Percentiles rank a stretch among this genome's conserved stretches.
phyloP scores from a whole-genome alignment of 208 protist species.

The Acanthamoeba castellanii region DNA sequence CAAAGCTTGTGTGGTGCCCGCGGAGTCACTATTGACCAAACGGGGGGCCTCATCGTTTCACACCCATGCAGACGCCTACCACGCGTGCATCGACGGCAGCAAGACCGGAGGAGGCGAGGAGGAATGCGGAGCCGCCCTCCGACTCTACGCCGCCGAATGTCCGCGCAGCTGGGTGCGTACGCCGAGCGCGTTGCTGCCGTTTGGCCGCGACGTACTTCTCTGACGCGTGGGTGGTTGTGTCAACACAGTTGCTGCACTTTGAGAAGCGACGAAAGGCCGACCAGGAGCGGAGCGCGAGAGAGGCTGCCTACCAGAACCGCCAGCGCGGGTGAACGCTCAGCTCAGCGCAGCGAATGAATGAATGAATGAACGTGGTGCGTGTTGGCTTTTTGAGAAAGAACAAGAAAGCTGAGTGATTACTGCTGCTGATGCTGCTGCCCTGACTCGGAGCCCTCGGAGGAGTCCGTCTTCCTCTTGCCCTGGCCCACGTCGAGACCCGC shows the following conservation, averaged over 20 bases:
- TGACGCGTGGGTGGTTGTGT: not conserved
- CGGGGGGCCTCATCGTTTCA: not conserved
- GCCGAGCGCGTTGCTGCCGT: not conserved
- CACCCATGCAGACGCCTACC: not conserved
- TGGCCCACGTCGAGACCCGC: constrained; percentile 5
- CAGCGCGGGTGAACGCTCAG: too few species aligned
- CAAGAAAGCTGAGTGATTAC: not conserved
- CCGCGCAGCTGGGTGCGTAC: constrained; percentile 22
- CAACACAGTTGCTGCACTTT: not conserved
- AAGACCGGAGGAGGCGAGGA: not conserved
- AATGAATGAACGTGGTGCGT: too few species aligned
- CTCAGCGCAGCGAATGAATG: too few species aligned
- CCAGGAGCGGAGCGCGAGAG: not conserved
- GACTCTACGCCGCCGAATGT: constrained; percentile 4
- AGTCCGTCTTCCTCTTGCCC: not conserved
- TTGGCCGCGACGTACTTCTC: too few species aligned
- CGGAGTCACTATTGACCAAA: not conserved
- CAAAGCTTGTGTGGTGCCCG: not conserved
- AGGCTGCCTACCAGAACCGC: not conserved
- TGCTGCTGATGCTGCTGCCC: not conserved
- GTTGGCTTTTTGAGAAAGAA: too few species aligned
- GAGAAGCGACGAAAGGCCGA: constrained; percentile 42
- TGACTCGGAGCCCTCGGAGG: not conserved
- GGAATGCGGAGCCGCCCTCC: not conserved
- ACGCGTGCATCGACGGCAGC: constrained; percentile 11